Evolutionary conservation across 257 asterid species (phyloP).

Genomic region (Jacaranda mimosifolia): DNA sequence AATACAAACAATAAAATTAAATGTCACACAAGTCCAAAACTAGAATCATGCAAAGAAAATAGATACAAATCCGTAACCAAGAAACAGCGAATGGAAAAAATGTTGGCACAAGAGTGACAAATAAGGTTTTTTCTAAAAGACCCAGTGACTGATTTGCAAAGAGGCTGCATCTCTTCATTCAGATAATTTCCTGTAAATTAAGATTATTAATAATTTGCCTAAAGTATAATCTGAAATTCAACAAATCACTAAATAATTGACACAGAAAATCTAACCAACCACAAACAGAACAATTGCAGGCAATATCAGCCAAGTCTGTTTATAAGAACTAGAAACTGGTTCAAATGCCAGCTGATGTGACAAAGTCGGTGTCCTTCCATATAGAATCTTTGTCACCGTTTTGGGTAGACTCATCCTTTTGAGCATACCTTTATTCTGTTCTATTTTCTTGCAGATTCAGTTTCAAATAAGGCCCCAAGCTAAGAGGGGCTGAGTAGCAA

Average conservation of each 20-base stretch:
- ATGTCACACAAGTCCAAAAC: background rate
- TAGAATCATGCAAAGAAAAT: conserved; percentile 8
- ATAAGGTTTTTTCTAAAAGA: background rate
- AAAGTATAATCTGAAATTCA: background rate
- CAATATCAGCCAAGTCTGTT: background rate
- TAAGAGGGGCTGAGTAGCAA: too few relatives aligned
- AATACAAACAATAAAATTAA: background rate
- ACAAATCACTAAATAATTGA: background rate
- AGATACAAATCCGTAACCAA: too few relatives aligned
- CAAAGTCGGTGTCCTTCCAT: too few relatives aligned
- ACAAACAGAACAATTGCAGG: background rate
- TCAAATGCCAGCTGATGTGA: background rate
- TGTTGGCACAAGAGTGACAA: conserved; percentile 4
- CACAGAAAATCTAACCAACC: background rate
- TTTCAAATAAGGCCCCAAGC: too few relatives aligned
- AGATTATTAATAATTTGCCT: background rate
- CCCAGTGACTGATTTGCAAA: conserved; percentile 9
- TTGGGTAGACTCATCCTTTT: too few relatives aligned
- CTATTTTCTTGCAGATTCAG: too few relatives aligned
- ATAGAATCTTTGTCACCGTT: too few relatives aligned
- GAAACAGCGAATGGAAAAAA: conserved; percentile 10
- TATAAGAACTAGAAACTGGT: conserved; percentile 22
- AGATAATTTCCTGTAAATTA: conserved; percentile 18
- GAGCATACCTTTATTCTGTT: too few relatives aligned
- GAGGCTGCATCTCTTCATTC: background rate